Evolutionary conservation across 805 yeast species (phyloP).

Genomic region (Candida michaelii): DNA sequence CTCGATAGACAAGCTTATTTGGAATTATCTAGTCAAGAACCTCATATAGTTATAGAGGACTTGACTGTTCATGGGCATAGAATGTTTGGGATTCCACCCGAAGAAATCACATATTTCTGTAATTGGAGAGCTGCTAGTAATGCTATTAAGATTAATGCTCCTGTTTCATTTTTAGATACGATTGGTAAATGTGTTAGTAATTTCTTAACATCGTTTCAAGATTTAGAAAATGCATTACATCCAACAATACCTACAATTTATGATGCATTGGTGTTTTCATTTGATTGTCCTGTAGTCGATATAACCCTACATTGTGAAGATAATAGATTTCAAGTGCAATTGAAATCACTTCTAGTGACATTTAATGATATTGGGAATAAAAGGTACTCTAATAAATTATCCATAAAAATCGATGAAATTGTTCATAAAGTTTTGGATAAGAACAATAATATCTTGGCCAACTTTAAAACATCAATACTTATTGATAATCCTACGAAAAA

Average conservation of each 20-base stretch:
- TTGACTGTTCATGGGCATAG: slow-evolving; percentile 79
- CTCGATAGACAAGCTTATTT: slow-evolving; percentile 20
- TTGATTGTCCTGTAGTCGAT: slow-evolving; percentile 49
- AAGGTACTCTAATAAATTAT: slow-evolving; percentile 57
- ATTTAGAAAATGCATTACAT: slow-evolving; percentile 72
- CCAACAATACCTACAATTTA: slow-evolving; percentile 53
- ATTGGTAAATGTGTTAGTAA: slow-evolving; percentile 44
- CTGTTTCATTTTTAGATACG: slow-evolving; percentile 44
- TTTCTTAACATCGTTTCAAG: slow-evolving; percentile 63
- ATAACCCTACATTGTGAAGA: slow-evolving; percentile 32
- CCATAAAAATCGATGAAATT: slow-evolving; percentile 51
- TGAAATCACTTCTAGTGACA: slow-evolving; percentile 34
- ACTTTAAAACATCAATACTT: slow-evolving; percentile 56
- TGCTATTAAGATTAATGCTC: slow-evolving; percentile 51
- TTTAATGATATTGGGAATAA: slow-evolving; percentile 71
- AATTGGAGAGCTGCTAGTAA: slow-evolving; percentile 86
- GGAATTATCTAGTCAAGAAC: slow-evolving; percentile 12
- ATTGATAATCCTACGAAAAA: slow-evolving; percentile 59
- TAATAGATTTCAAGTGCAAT: slow-evolving; percentile 14
- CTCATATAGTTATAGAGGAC: slow-evolving; percentile 58
- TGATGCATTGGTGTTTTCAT: slow-evolving; percentile 68
- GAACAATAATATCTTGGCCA: slow-evolving; percentile 28
- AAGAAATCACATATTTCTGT: slow-evolving; percentile 83
- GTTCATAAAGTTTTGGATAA: slow-evolving; percentile 25
- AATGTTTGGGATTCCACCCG: slow-evolving; percentile 89